These are phyloP conservation scores for Wickerhamomyces pijperi DNA, from an alignment of 805 yeast genomes.

Conservation along the genomic window DNA sequence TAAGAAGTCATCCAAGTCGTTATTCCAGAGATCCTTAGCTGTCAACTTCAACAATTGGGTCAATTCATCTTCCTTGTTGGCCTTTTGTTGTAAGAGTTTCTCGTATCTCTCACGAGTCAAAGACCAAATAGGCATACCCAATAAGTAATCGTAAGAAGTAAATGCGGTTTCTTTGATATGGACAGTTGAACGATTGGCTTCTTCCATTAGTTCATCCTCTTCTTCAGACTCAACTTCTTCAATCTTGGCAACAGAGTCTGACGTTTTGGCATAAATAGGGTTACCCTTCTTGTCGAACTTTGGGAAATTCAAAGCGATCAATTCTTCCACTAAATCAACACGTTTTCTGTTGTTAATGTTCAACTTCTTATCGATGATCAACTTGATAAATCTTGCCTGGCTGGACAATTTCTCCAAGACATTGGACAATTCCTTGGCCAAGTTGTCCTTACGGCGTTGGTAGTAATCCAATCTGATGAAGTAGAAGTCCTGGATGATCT, in stretches of 20 bases:
- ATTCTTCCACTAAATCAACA: slow-evolving; percentile 47
- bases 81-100: slow-evolving; percentile 60
- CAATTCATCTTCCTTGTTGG: slow-evolving; percentile 62
- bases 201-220: slow-evolving; percentile 26
- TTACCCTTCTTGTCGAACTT: slow-evolving; percentile 61
- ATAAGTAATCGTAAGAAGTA: slow-evolving; percentile 72
- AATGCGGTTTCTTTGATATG: slow-evolving; percentile 37
- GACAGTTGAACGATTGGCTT: slow-evolving; percentile 17
- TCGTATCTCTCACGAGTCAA: slow-evolving; percentile 85
- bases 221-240: slow-evolving; percentile 28
- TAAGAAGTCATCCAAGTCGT: slow-evolving; percentile 68
- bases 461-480: slow-evolving; percentile 80
- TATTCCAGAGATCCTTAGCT: slow-evolving; percentile 83
- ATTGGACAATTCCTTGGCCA: slow-evolving; percentile 58
- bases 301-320: slow-evolving; percentile 60
- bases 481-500: slow-evolving; percentile 76
- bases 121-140: slow-evolving; percentile 92
- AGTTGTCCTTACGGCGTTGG: slow-evolving; percentile 79
- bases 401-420: slow-evolving; percentile 64
- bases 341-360: slow-evolving; percentile 68
- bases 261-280: slow-evolving; percentile 37
- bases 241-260: slow-evolving; percentile 16
- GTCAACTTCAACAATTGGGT: slow-evolving; percentile 50
- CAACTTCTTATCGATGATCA: slow-evolving; percentile 72
- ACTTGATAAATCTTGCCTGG: slow-evolving; percentile 85